Evolutionary conservation across 73 alveolate species (phyloP).

Genomic region (Diophrys sp.): DNA sequence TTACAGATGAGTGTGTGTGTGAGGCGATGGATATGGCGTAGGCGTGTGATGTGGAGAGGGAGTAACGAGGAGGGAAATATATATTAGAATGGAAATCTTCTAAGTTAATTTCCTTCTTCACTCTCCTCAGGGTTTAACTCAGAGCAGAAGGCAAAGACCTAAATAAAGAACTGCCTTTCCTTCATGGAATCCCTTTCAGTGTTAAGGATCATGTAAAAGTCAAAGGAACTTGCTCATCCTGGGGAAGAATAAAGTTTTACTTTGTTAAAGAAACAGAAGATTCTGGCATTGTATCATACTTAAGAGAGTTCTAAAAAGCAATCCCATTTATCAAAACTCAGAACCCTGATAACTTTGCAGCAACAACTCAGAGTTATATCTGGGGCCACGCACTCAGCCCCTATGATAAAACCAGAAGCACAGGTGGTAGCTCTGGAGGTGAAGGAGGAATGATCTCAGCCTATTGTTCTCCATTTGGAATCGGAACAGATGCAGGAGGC

Average conservation of each 20-base stretch:
- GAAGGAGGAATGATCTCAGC: constrained; percentile 69
- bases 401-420: constrained; percentile 36
- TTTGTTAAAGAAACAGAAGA: background rate
- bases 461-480: constrained; percentile 54
- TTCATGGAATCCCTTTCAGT: constrained; percentile 26
- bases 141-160: background rate
- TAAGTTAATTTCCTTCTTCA: too few species aligned
- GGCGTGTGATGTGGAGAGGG: background rate
- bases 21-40: background rate
- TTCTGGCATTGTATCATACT: background rate
- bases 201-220: constrained; percentile 16
- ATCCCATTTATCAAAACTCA: background rate
- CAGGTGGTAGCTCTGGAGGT: constrained; percentile 85
- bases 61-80: too few species aligned
- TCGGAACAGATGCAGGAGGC: constrained; percentile 76
- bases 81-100: too few species aligned
- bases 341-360: constrained; percentile 12
- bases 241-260: background rate
- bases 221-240: constrained; percentile 42
- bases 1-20: background rate
- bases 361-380: constrained; percentile 45
- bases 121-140: too few species aligned
- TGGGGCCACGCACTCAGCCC: constrained; percentile 61
- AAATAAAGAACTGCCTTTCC: background rate
- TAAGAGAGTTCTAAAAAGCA: background rate